These are phyloP conservation scores for Phytophthora citrophthora DNA, from an alignment of 352 stramenopile species.

Conservation along the genomic window DNA sequence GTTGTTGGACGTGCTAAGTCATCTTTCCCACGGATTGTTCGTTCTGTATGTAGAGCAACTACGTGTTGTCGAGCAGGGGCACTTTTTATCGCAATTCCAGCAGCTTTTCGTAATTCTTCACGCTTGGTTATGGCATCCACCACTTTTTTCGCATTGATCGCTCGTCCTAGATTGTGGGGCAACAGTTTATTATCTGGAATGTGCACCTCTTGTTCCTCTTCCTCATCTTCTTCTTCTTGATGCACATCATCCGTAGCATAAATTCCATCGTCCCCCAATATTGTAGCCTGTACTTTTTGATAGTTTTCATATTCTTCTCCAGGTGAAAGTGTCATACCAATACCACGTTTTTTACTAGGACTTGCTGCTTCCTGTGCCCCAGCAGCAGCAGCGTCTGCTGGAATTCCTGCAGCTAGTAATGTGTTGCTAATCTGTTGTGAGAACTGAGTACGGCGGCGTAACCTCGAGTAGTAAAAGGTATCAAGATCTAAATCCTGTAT, in stretches of 20 bases:
- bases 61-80: slow-evolving; percentile 10
- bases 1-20: slow-evolving; percentile 27
- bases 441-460: slow-evolving; percentile 59
- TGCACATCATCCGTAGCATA: slow-evolving; percentile 31
- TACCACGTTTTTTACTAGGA: slow-evolving; percentile 48
- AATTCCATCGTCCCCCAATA: slow-evolving; percentile 20
- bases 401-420: slow-evolving; percentile 37
- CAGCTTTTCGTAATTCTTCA: slow-evolving; percentile 23
- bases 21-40: slow-evolving; percentile 38
- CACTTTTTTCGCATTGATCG: neutral
- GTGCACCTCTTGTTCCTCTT: slow-evolving; percentile 2
- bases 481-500: slow-evolving; percentile 64
- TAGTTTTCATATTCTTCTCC: slow-evolving; percentile 79
- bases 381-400: slow-evolving; percentile 28
- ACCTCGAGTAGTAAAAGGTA: slow-evolving; percentile 56
- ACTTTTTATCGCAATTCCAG: slow-evolving; percentile 23
- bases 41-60: slow-evolving; percentile 34
- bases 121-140: slow-evolving; percentile 8
- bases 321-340: slow-evolving; percentile 70
- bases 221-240: slow-evolving; percentile 29
- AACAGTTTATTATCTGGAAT: neutral
- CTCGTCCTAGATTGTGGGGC: neutral
- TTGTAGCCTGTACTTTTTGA: slow-evolving; percentile 59
- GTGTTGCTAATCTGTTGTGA: slow-evolving; percentile 60
- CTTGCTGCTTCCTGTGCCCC: slow-evolving; percentile 30